Evolutionary conservation across 345 rosid genomes (phyloP).

Genomic region (Mercurialis annua): DNA sequence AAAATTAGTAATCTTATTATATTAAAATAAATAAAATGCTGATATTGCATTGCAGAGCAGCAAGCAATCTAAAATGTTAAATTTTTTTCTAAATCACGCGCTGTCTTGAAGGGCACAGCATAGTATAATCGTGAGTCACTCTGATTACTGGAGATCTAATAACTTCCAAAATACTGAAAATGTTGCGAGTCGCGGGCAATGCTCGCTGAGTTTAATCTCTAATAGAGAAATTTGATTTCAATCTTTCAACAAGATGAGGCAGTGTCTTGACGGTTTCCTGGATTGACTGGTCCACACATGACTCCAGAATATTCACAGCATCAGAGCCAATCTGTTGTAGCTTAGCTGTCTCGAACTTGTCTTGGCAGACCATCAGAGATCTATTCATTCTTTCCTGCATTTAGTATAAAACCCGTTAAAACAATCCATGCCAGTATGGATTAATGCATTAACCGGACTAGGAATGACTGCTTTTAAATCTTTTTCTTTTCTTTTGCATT

Average conservation of each 20-base stretch:
- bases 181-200: no score
- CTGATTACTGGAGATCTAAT: not conserved
- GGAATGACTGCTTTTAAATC: not conserved
- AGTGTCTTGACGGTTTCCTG: conserved; percentile 57
- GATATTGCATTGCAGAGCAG: no score
- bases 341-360: conserved; percentile 72
- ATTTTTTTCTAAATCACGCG: no score
- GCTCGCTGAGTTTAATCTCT: conserved; percentile 8
- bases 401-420: not conserved
- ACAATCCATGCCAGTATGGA: not conserved
- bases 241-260: conserved; percentile 65
- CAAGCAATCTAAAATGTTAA: no score
- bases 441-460: not conserved
- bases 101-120: not conserved
- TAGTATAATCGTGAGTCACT: not conserved
- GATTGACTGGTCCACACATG: conserved; percentile 70
- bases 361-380: conserved; percentile 88
- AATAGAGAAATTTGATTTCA: conserved; percentile 39
- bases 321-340: conserved; percentile 52
- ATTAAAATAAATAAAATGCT: no score
- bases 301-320: conserved; percentile 48
- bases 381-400: conserved; percentile 79
- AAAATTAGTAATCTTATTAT: no score
- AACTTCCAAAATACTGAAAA: not conserved
- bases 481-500: no score